Evolutionary conservation across 2,329 filamentous ascomycete genomes (phyloP).

Genomic region (Cordyceps cateniannulata): DNA sequence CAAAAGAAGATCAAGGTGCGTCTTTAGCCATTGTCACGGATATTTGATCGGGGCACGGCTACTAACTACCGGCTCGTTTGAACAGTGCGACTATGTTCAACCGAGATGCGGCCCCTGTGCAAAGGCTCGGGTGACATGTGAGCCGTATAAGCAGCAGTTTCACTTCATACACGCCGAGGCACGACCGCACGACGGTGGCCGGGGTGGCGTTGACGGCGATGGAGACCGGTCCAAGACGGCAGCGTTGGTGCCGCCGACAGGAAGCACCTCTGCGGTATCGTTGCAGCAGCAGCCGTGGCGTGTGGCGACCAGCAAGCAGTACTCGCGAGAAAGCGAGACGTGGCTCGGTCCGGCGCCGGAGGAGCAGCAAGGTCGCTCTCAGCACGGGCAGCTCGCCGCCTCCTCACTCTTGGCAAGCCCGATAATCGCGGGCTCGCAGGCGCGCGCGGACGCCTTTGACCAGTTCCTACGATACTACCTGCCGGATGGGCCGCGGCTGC

Average conservation of each 20-base stretch:
- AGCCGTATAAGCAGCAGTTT: background rate
- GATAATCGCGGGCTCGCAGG: background rate
- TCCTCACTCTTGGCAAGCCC: too few species aligned
- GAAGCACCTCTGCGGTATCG: background rate
- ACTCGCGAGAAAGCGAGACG: background rate
- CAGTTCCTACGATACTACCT: background rate
- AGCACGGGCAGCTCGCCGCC: too few species aligned
- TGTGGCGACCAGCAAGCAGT: background rate
- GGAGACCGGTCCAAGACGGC: too few species aligned
- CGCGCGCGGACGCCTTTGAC: background rate
- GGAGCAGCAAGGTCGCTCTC: background rate
- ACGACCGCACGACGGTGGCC: background rate
- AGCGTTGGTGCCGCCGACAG: background rate
- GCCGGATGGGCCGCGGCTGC: background rate
- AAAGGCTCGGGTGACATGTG: background rate
- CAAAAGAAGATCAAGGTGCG: background rate
- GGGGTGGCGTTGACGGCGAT: too few species aligned
- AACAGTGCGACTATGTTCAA: background rate
- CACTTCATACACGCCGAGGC: background rate
- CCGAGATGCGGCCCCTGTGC: background rate
- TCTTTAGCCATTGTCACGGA: too few species aligned
- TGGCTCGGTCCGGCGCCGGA: background rate
- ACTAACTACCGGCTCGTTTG: background rate
- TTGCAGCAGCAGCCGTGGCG: background rate
- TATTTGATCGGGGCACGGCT: background rate